Percentiles rank a stretch among this genome's conserved stretches.
Conservation (phyloP, 2,329 filamentous ascomycete species). For the Helminthosporium solani region DNA sequence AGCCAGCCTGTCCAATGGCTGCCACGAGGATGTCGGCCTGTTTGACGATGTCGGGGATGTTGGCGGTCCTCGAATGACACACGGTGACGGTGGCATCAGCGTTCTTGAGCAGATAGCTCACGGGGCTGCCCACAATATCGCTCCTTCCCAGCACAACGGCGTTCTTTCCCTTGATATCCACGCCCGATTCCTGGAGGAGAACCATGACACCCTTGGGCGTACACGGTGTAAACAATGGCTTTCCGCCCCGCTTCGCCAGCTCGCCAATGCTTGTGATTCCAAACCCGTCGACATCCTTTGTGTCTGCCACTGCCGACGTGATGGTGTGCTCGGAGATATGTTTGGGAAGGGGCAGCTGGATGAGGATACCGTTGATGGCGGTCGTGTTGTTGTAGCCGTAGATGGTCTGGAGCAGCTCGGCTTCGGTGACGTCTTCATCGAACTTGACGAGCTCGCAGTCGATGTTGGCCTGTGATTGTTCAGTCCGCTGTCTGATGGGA, state of each 20-base stretch:
- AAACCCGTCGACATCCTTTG: constrained; percentile 98
- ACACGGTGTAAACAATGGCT: constrained; percentile 87
- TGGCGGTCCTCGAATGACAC: constrained; percentile 85
- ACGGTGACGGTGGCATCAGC: constrained; percentile 96
- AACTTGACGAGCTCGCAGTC: constrained; percentile 83
- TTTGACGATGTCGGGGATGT: constrained; percentile 73
- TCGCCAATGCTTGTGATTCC: constrained; percentile 93
- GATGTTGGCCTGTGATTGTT: constrained; percentile 74
- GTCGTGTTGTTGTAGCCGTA: constrained; percentile 82
- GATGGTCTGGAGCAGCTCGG: constrained; percentile 82
- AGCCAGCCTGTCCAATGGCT: constrained; percentile 82
- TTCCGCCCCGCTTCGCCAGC: constrained; percentile 90
- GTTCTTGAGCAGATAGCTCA: constrained; percentile 92
- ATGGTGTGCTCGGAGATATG: constrained; percentile 88
- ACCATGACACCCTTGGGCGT: constrained; percentile 98
- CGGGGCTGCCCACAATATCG: constrained; percentile 95
- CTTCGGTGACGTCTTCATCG: constrained; percentile 75
- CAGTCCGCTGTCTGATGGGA: constrained; percentile 2
- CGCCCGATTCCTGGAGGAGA: constrained; percentile 77
- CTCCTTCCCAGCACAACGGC: constrained; percentile 93
- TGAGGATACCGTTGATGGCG: constrained; percentile 83
- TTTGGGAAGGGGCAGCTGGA: constrained; percentile 86
- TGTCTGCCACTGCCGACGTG: constrained; percentile 85
- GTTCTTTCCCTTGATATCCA: constrained; percentile 84
- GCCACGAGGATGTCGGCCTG: constrained; percentile 86